Percentiles rank a stretch among this genome's conserved stretches.
Conservation (phyloP, 805 yeast species). For the Scheffersomyces spartinae region DNA sequence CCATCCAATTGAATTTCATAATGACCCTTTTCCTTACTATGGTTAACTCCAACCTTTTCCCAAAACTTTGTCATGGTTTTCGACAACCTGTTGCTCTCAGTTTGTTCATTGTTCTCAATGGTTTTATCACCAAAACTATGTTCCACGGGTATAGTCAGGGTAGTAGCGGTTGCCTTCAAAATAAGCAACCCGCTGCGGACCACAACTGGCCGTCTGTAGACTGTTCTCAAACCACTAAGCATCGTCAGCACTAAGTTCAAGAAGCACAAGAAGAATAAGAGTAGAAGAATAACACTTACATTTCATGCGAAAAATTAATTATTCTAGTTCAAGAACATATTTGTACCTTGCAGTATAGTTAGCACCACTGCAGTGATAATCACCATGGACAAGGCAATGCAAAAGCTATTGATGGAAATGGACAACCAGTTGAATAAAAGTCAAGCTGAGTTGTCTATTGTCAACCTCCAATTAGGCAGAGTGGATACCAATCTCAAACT, state of each 20-base stretch:
- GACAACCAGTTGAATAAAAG: conserved; percentile 50
- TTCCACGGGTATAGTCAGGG: too few species aligned
- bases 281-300: too few species aligned
- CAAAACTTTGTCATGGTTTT: conserved; percentile 68
- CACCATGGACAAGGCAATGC: background rate
- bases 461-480: conserved; percentile 38
- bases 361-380: background rate
- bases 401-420: conserved; percentile 48
- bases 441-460: conserved; percentile 46
- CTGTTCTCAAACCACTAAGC: too few species aligned
- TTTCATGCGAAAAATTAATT: too few species aligned
- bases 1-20: conserved; percentile 56
- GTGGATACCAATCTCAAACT: conserved; percentile 39
- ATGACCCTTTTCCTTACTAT: conserved; percentile 15
- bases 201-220: too few species aligned
- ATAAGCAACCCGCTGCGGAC: too few species aligned
- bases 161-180: too few species aligned
- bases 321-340: too few species aligned
- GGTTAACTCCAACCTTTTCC: conserved; percentile 52
- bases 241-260: too few species aligned
- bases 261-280: too few species aligned
- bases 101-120: conserved; percentile 37
- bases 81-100: conserved; percentile 61
- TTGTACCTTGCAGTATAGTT: background rate
- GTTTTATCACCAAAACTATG: conserved; percentile 23